Percentiles rank a stretch among this genome's conserved stretches.
Evolutionary conservation across 352 stramenopile genomes (phyloP).

Genomic region (Globisporangium spiculum): DNA sequence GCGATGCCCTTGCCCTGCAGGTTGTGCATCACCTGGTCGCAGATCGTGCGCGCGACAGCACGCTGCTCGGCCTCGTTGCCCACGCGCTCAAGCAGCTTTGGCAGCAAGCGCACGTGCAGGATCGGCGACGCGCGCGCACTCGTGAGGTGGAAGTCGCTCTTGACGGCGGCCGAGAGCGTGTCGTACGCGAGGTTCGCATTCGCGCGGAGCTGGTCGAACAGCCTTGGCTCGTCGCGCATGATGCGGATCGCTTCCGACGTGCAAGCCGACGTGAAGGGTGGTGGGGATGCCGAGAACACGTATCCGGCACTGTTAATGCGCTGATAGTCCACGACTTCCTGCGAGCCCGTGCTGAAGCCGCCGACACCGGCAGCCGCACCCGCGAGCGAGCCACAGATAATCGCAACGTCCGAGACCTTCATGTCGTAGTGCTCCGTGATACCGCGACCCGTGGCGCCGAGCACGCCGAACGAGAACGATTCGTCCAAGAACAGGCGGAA

Average conservation of each 20-base stretch:
- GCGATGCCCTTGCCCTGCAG: slow-evolving; percentile 60
- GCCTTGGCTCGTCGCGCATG: slow-evolving; percentile 73
- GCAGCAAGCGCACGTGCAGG: slow-evolving; percentile 58
- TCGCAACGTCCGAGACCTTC: slow-evolving; percentile 85
- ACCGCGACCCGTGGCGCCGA: slow-evolving; percentile 89
- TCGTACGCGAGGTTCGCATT: slow-evolving; percentile 66
- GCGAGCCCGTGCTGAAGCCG: slow-evolving; percentile 95
- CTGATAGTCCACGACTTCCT: slow-evolving; percentile 98
- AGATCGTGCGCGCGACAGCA: slow-evolving; percentile 50
- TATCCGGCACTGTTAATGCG: slow-evolving; percentile 97
- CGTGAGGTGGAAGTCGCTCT: slow-evolving; percentile 47
- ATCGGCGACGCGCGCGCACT: slow-evolving; percentile 68
- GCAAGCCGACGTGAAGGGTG: slow-evolving; percentile 93
- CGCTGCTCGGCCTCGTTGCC: slow-evolving; percentile 48
- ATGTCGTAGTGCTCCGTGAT: slow-evolving; percentile 84
- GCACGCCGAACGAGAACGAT: slow-evolving; percentile 92
- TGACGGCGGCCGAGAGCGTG: slow-evolving; percentile 33
- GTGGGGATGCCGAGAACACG: slow-evolving; percentile 97
- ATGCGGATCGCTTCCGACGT: slow-evolving; percentile 85
- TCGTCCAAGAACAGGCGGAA: slow-evolving; percentile 90
- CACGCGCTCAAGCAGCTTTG: slow-evolving; percentile 35
- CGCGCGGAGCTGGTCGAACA: slow-evolving; percentile 65
- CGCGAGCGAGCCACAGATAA: slow-evolving; percentile 94
- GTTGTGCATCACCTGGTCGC: slow-evolving; percentile 62
- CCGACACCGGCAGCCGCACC: slow-evolving; percentile 93